A percentile compares a stretch with the other conserved stretches of the same genome.
These are phyloP conservation scores for Conoideocrella luteorostrata DNA, from an alignment of 2,329 filamentous ascomycete genomes.

Conservation along the genomic window DNA sequence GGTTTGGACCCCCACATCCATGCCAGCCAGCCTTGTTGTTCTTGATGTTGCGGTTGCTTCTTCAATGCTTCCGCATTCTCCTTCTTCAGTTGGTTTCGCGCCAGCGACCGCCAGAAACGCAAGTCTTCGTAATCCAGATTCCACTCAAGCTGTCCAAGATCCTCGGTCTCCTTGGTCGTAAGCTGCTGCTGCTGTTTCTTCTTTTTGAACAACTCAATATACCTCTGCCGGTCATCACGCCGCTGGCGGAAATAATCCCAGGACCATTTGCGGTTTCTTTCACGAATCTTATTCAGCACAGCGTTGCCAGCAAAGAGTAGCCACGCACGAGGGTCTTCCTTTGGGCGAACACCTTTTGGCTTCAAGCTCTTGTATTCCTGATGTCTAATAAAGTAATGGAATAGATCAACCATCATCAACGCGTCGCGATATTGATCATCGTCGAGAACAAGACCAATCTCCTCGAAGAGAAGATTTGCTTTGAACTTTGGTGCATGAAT, in stretches of 20 bases:
- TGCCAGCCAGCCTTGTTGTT: constrained; percentile 79
- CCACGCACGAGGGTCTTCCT: constrained; percentile 90
- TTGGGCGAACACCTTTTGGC: constrained; percentile 72
- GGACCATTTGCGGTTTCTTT: constrained; percentile 86
- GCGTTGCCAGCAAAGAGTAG: constrained; percentile 84
- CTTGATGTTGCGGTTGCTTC: constrained; percentile 43
- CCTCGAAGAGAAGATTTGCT: constrained; percentile 86
- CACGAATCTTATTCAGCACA: constrained; percentile 88
- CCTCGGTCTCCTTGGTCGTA: constrained; percentile 61
- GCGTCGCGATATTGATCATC: constrained; percentile 96
- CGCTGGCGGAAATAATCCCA: constrained; percentile 95
- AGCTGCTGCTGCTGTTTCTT: constrained; percentile 71
- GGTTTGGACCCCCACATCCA: constrained; percentile 88
- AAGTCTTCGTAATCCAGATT: constrained; percentile 93
- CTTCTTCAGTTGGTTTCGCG: constrained; percentile 88
- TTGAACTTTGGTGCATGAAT: constrained; percentile 78
- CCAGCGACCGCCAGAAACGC: constrained; percentile 92
- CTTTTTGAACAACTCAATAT: constrained; percentile 96
- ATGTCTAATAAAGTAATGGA: constrained; percentile 96
- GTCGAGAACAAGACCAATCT: constrained; percentile 95
- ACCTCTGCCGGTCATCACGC: constrained; percentile 78
- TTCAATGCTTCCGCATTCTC: constrained; percentile 89
- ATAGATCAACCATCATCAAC: constrained; percentile 95
- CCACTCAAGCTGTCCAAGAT: constrained; percentile 71
- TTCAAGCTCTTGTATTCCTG: constrained; percentile 94